Evolutionary conservation across 2,329 filamentous ascomycete genomes (phyloP), one percentile per base, ranked within the genome.

Genomic region (Allantophomopsis cytisporea): DNA sequence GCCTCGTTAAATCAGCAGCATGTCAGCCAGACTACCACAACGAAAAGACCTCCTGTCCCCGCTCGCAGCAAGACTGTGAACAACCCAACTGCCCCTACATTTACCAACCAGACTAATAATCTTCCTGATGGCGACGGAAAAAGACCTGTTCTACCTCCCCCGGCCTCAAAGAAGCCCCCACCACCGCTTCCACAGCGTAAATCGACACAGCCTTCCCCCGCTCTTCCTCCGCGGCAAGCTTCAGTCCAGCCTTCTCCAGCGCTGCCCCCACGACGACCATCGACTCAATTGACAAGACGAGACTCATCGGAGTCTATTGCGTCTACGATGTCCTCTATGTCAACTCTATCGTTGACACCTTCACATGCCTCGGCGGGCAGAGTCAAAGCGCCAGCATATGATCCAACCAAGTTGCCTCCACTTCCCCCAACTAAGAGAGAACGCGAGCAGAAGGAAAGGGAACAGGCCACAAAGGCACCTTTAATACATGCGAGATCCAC

Each of bases 271-370:
- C 65, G 73, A 21, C 64, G 64, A 18, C 54, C 65, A 2, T 68
- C 68, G 2, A 54, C 60, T 6, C 54, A 56, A 12, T 53, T 68
- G 28, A 54, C 54, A 16, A 57, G 57, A 5, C 64, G 73, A 17
- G 69, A 63, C 37, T 80, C 76, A 14, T 68, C 68, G 33, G 70
- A 73, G 0, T 80, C 75, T 2, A 71, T 73, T 21, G 49, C 66
- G 11, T 78, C 73, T 2, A 60, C 69, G 41, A 58, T 65, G 31
- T 79, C 73, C 6, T 63, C 62, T 10, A 50, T 71, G 13, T 78
- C 75, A 4, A 65, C 62, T 2, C 52, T 70, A 16, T 76, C 73
- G 1, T 46, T 71, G 33, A 64, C 48, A 21, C 45, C 60, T 7
- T 71, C 71, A 37, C 46, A 44, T 2, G 60, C 60, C 16, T 65